A percentile compares a stretch with the other conserved stretches of the same genome.
phyloP scores from a whole-genome alignment of 176 grass and related monocot species.

The Zizania latifolia region DNA sequence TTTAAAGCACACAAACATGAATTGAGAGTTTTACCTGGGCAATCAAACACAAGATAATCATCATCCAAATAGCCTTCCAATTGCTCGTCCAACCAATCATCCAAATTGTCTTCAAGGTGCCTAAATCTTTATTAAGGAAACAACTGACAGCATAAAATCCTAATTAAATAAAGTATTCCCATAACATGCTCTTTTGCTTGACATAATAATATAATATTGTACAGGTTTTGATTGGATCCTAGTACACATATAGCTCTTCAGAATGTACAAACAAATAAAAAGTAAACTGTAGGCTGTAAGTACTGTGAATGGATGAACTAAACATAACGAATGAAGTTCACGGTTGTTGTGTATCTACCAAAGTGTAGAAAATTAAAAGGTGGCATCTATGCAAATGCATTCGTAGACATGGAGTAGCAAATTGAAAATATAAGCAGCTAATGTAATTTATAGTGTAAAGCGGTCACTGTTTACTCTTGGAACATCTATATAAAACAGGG shows the following conservation, averaged over 20 bases:
- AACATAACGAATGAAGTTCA: neutral
- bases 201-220: no score
- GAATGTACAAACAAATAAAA: neutral
- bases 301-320: neutral
- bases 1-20: slow-evolving; percentile 10
- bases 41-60: slow-evolving; percentile 96
- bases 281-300: neutral
- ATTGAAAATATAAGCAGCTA: neutral
- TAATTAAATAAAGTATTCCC: neutral
- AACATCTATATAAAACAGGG: neutral
- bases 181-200: neutral
- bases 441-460: neutral
- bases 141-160: slow-evolving; percentile 15
- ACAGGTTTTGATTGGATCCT: neutral
- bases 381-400: neutral
- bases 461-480: neutral
- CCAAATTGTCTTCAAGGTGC: slow-evolving; percentile 84
- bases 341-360: neutral
- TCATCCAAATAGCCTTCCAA: slow-evolving; percentile 87
- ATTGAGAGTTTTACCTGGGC: slow-evolving; percentile 54
- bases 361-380: neutral
- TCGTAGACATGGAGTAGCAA: neutral
- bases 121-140: slow-evolving; percentile 64
- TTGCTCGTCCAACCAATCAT: slow-evolving; percentile 94
- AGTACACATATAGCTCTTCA: neutral